Evolutionary conservation across 495 filamentous ascomycete genomes (phyloP).

Genomic region (Poronia punctata): DNA sequence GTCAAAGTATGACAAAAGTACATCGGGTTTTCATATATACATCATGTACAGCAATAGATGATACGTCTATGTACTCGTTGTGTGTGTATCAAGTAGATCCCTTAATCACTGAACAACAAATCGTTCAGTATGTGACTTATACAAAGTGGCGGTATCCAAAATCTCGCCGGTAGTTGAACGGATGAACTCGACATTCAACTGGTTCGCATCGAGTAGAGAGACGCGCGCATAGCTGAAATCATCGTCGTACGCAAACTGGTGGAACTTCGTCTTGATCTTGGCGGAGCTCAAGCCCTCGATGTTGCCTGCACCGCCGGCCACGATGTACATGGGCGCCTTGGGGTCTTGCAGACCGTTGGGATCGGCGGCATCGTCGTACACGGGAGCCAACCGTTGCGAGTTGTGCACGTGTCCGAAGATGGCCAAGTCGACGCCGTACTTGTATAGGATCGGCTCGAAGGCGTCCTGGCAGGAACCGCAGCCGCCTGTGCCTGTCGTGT

Average conservation of each 20-base stretch:
- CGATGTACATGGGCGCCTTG: slow-evolving; percentile 51
- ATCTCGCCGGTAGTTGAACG: slow-evolving; percentile 42
- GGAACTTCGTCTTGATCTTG: slow-evolving; percentile 35
- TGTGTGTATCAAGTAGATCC: no score
- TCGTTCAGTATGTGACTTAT: slow-evolving; percentile 41
- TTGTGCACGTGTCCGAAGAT: slow-evolving; percentile 58
- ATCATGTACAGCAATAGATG: no score
- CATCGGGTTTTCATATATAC: no score
- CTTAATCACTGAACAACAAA: slow-evolving; percentile 38
- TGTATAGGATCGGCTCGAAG: slow-evolving; percentile 52
- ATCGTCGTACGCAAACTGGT: slow-evolving; percentile 49
- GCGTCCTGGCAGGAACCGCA: slow-evolving; percentile 49
- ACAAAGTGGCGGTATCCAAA: slow-evolving; percentile 45
- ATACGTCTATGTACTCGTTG: no score
- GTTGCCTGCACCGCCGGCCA: slow-evolving; percentile 35
- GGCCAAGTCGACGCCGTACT: slow-evolving; percentile 55
- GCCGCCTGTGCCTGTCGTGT: slow-evolving; percentile 34
- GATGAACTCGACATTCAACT: slow-evolving; percentile 35
- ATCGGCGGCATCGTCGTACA: slow-evolving; percentile 34
- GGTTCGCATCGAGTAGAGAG: slow-evolving; percentile 24
- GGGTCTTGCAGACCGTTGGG: slow-evolving; percentile 45
- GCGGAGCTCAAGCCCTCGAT: slow-evolving; percentile 36
- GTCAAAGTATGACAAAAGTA: no score
- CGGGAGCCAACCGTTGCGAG: slow-evolving; percentile 39
- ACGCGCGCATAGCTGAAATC: slow-evolving; percentile 48